Percentiles rank a stretch among this genome's conserved stretches.
Evolutionary conservation across 495 filamentous ascomycete genomes (phyloP).

Genomic region (Staphylotrichum tortipilum): DNA sequence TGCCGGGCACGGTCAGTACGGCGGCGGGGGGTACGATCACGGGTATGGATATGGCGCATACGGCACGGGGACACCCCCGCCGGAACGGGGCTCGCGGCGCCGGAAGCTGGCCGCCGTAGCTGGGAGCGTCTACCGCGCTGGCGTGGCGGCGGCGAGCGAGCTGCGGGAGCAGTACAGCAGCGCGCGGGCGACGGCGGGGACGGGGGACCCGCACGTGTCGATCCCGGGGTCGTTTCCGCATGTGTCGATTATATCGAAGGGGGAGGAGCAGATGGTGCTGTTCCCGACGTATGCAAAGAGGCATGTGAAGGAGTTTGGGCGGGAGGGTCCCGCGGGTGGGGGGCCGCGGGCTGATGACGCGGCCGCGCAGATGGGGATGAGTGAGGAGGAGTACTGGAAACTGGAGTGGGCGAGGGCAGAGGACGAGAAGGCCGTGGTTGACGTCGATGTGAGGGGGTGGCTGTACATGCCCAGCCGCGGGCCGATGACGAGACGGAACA

Average conservation of each 20-base stretch:
- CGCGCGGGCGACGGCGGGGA: conserved; percentile 45
- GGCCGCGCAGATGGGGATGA: conserved; percentile 21
- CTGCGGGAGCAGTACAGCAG: conserved; percentile 85
- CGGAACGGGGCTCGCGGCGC: conserved; percentile 60
- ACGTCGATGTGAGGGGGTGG: conserved; percentile 94
- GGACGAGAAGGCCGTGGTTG: conserved; percentile 73
- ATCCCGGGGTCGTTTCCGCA: conserved; percentile 77
- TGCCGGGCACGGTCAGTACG: conserved; percentile 19
- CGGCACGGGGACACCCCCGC: conserved; percentile 12
- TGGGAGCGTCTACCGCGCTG: conserved; percentile 48
- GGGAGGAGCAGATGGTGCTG: conserved; percentile 84
- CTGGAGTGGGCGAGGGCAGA: conserved; percentile 62
- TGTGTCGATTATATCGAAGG: conserved; percentile 65
- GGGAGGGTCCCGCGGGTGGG: no score
- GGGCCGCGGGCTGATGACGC: no score
- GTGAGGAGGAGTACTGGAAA: conserved; percentile 58
- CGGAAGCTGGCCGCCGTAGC: conserved; percentile 62
- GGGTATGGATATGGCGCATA: conserved; percentile 24
- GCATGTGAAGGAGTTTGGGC: conserved; percentile 42
- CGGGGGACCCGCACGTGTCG: conserved; percentile 41
- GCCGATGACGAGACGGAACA: conserved; percentile 80
- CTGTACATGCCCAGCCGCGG: conserved; percentile 77
- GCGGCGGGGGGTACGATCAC: conserved; percentile 12
- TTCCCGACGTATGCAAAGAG: conserved; percentile 85
- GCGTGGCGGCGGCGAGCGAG: conserved; percentile 83